Base-by-base conservation (phyloP, 768 basidiomycete species). In the Boletus tomentosulus region DNA sequence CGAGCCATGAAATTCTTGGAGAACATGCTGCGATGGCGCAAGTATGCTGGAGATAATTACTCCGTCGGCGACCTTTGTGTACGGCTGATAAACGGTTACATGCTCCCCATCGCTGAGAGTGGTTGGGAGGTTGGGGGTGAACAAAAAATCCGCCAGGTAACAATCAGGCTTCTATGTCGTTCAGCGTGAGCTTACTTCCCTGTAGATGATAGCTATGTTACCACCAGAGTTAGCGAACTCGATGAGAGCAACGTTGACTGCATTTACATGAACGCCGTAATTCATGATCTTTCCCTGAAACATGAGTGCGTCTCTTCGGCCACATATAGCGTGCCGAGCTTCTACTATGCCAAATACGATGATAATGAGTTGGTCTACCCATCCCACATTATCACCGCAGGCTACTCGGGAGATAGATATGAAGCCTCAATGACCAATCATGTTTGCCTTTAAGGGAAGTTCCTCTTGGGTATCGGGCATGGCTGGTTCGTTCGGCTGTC, bases 101-200 rank as follows among this genome's bases (percentile, higher is more conserved):
- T 94, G 41, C 62, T 87, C 47, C 82, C 80, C 6, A 75, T 89
- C 30, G 85, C 92, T 6, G 78, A 83, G 56, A 79, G 77, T 52
- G 88, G 87, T 9, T 97, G 93, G 94, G 90, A 92, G 41, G 87
- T 90, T 35, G 92, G 94, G 11, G 92, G 92, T 2, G 79, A 86
- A 67, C 82, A 82, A 37, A 71, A 81, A 54, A 73, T 81, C 53
- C 74, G 71, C 28, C 82, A 81, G 79, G 90, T 90, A 56, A 73
- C 66, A 38, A 47, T 49, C 37, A 45, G 24, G 25, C 16, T 19
- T 35, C 19, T 35, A 27, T 13, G n/a, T 38, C 24, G 34, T 42
- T 44, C 51, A 45, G 31, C 48, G 9, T 48, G 42, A 50, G 42
- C 53, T 63, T 46, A 42, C 43, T 38, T 35, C 30, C 48, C 35